Conservation (phyloP, 257 asterid genomes). For the Ophiorrhiza pumila region DNA sequence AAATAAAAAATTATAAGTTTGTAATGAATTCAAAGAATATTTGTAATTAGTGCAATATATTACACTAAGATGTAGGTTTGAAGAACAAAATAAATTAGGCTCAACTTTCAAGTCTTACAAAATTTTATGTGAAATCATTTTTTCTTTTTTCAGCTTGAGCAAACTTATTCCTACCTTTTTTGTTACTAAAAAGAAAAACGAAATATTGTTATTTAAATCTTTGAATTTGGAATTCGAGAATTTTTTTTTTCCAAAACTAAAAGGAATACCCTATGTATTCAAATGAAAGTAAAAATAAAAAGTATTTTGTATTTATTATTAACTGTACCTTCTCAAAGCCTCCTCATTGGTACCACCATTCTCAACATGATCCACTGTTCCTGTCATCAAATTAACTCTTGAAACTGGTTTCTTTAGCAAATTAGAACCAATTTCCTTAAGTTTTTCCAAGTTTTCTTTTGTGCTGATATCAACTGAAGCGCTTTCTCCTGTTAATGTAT, state of each 20-base stretch:
- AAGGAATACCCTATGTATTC: no score
- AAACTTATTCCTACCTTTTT: not conserved
- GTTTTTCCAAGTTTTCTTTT: slow-evolving; percentile 30
- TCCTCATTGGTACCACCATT: slow-evolving; percentile 33
- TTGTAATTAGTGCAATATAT: not conserved
- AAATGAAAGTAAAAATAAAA: no score
- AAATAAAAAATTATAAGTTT: not conserved
- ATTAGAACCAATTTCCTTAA: slow-evolving; percentile 27
- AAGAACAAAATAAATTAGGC: not conserved
- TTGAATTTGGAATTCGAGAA: no score
- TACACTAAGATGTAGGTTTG: not conserved
- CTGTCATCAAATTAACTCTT: slow-evolving; percentile 39
- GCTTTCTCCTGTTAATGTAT: slow-evolving; percentile 20
- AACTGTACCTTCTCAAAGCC: slow-evolving; percentile 28
- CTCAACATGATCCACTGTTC: slow-evolving; percentile 21
- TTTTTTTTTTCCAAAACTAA: no score
- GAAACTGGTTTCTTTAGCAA: slow-evolving; percentile 45
- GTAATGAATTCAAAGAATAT: not conserved
- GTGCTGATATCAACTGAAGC: slow-evolving; percentile 43
- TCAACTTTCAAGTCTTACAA: not conserved
- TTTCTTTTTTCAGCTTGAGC: no score
- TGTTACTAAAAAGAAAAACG: not conserved
- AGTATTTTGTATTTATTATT: no score
- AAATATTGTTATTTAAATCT: no score
- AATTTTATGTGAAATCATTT: no score